phyloP scores from a whole-genome alignment of 2,329 filamentous ascomycete genomes.

The Coniochaeta pulveracea region DNA sequence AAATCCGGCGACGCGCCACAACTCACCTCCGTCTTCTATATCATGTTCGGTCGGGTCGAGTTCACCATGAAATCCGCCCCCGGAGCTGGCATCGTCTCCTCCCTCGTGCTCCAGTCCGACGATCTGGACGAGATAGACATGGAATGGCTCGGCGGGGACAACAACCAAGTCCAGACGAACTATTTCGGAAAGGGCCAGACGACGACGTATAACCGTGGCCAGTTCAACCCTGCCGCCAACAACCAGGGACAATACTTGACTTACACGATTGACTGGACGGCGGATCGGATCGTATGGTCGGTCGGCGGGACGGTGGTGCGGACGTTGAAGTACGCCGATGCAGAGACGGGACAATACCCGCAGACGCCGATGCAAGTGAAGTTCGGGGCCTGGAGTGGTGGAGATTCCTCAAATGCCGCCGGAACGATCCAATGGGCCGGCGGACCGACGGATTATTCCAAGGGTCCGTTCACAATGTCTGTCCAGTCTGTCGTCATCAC shows the following conservation, averaged over 20 bases:
- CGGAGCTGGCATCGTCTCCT: conserved; percentile 86
- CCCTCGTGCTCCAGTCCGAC: conserved; percentile 83
- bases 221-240: conserved; percentile 58
- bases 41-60: conserved; percentile 95
- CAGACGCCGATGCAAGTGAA: conserved; percentile 94
- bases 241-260: conserved; percentile 72
- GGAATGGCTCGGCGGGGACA: conserved; percentile 81
- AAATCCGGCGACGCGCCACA: conserved; percentile 75
- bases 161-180: conserved; percentile 79
- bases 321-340: conserved; percentile 57
- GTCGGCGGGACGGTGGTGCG: conserved; percentile 70
- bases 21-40: conserved; percentile 86
- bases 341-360: conserved; percentile 74
- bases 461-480: conserved; percentile 78
- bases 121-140: conserved; percentile 92
- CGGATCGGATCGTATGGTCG: conserved; percentile 74
- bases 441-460: conserved; percentile 71
- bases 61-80: conserved; percentile 76
- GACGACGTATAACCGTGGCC: conserved; percentile 74
- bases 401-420: conserved; percentile 64
- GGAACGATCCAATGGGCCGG: conserved; percentile 88
- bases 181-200: conserved; percentile 94
- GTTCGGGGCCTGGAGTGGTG: conserved; percentile 85
- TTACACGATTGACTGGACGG: conserved; percentile 88
- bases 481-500: conserved; percentile 66